Evolutionary conservation across 2,329 filamentous ascomycete species (phyloP).

Genomic region (Talaromyces atroroseus): DNA sequence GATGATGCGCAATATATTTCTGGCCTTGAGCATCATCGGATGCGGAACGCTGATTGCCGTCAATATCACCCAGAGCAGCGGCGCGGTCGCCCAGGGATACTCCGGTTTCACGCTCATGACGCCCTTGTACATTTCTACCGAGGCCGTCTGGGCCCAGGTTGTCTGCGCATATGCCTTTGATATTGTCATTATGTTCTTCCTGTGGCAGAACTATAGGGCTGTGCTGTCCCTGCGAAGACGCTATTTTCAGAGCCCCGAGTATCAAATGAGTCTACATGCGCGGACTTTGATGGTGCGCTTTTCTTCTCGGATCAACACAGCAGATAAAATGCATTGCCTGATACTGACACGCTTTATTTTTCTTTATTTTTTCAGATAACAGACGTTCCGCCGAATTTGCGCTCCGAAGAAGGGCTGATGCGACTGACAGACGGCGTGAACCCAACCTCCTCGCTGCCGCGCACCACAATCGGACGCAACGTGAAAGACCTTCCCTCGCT

Average conservation of each 20-base stretch:
- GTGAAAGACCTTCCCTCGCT: slow-evolving; percentile 83
- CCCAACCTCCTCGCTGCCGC: slow-evolving; percentile 70
- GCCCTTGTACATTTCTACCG: slow-evolving; percentile 44
- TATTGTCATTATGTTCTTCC: slow-evolving; percentile 67
- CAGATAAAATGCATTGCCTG: too few relatives aligned
- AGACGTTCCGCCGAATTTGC: slow-evolving; percentile 71
- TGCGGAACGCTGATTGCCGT: slow-evolving; percentile 75
- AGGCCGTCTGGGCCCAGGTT: slow-evolving; percentile 56
- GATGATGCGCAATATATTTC: slow-evolving; percentile 91
- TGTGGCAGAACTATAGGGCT: slow-evolving; percentile 86
- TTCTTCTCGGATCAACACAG: too few relatives aligned
- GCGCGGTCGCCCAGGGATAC: slow-evolving; percentile 20
- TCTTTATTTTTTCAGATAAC: slow-evolving; percentile 59
- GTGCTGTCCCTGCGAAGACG: slow-evolving; percentile 64
- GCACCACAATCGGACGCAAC: slow-evolving; percentile 80
- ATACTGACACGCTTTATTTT: not conserved
- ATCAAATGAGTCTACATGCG: slow-evolving; percentile 80
- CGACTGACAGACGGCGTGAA: slow-evolving; percentile 75
- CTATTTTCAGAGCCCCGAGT: slow-evolving; percentile 83
- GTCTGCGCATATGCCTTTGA: slow-evolving; percentile 61
- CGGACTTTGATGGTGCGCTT: slow-evolving; percentile 50
- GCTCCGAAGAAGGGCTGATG: slow-evolving; percentile 81
- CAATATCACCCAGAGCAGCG: slow-evolving; percentile 56
- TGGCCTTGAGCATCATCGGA: slow-evolving; percentile 65
- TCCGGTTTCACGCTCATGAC: slow-evolving; percentile 44